Base-by-base conservation (phyloP, 2,329 filamentous ascomycete species). In the Sclerotiophoma versabilis region DNA sequence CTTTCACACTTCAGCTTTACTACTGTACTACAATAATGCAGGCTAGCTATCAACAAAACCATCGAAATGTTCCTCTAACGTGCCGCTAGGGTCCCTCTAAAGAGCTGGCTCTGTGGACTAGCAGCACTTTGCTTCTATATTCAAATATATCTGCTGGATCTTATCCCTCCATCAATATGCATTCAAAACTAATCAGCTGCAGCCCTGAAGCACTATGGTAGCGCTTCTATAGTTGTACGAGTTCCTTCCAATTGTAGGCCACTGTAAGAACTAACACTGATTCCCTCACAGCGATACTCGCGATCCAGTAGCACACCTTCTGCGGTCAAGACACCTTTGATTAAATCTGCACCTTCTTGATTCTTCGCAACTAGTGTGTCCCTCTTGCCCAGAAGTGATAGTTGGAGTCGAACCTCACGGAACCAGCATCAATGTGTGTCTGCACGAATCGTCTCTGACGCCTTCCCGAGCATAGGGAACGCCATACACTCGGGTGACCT, bases 341-440 rank as follows among this genome's bases (percentile, higher is more conserved):
- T 43, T 38, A 49, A 3, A 49, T 30, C 46, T 49, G 37, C 46
- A 49, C 43, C 2, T 36, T 49, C n/a, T 29, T 49, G 10, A 49
- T 30, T 15, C 37, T 49, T 12, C 46, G 23, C 17, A 49, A 23
- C 46, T 38, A 49, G 4, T 37, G 37, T 14, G 43, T 43, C 17
- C 43, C 46, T 8, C 29, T 17, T 23, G 20, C 12, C 46, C 46
- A 49, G 3, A 38, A 49, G 19, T 49, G 46, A 10, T 25, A 34
- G 27, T 49, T 38, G 14, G 22, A 29, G n/a, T 49, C 43, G 30
- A 49, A 49, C 9, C 15, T 38, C 12, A 33, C 37, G 17, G 43
- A 49, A 7, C 46, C 37, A 2, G 22, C 46, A 32, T 49, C 46
- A 20, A 20, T 49, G 46, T 12, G 37, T 42, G 4, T 27, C 26